phyloP scores from a whole-genome alignment of 1,284 basidiomycete species.

The Gomphus sp. region DNA sequence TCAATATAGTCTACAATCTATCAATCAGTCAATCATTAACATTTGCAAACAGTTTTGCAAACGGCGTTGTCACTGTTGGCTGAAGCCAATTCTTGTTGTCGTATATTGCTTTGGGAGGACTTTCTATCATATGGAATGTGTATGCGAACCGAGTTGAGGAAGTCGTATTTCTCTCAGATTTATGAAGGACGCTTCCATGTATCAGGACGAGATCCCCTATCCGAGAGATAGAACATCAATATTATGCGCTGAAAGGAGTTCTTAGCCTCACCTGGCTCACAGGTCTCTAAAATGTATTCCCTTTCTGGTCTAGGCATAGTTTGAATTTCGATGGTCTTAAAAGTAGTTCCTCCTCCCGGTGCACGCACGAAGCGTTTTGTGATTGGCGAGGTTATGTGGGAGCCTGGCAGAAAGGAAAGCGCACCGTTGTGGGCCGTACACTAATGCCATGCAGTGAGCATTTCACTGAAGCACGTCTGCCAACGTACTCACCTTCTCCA shows the following conservation, averaged over 20 bases:
- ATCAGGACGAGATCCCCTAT: conserved; percentile 81
- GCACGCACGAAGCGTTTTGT: conserved; percentile 79
- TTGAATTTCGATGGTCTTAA: conserved; percentile 49
- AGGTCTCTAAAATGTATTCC: conserved; percentile 64
- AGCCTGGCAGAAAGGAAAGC: conserved; percentile 87
- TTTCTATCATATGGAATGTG: conserved; percentile 90
- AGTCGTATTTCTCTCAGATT: conserved; percentile 74
- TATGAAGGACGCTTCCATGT: conserved; percentile 84
- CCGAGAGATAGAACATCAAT: conserved; percentile 5
- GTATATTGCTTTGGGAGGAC: conserved; percentile 52
- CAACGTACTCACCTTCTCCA: conserved; percentile 51
- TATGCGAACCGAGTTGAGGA: conserved; percentile 78
- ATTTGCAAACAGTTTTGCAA: conserved; percentile 33
- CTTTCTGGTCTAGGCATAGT: conserved; percentile 32
- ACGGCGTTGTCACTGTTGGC: conserved; percentile 74
- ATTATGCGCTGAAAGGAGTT: neutral
- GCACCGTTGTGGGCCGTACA: conserved; percentile 84
- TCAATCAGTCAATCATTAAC: neutral
- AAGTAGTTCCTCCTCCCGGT: conserved; percentile 66
- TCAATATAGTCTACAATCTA: neutral
- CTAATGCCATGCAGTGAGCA: conserved; percentile 20
- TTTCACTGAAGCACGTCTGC: neutral
- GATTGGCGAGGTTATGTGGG: conserved; percentile 65
- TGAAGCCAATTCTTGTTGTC: conserved; percentile 87
- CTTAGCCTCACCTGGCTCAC: conserved; percentile 53